Base-by-base conservation (phyloP, 257 asterid species). In the Nyctanthes arbortristis region DNA sequence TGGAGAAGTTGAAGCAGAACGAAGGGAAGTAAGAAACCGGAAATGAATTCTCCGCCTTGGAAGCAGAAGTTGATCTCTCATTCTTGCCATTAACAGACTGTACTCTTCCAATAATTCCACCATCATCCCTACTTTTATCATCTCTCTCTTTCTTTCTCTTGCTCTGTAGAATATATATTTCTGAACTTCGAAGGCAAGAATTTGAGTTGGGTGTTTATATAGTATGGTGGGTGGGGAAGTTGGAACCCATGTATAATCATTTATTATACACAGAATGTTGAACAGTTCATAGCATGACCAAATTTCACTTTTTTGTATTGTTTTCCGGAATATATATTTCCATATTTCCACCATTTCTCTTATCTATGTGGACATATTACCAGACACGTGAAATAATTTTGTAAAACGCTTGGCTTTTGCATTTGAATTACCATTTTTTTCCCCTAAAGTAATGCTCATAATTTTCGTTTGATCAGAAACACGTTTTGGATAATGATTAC, bases 101-200 rank as follows among this genome's bases (percentile, higher is more conserved):
- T 84, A 91, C 63, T 89, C 93, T 73, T 84, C 89, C 80, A 91
- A 55, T 6, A 91, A 66, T 68, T 77, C 93, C 68, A 84, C 88
- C 90, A 91, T 84, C 67, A 72, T 86, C 64, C 96, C 93, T 0
- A 91, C 75, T 69, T 83, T 83, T 10, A 91, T 83, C 97, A 91
- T 91, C 75, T 55, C 2, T 77, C 55, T 39, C 0, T 61, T 49
- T 35, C 62, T 30, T 20, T 40, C 6, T 11, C 35, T 40, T 36
- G 32, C 70, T 66, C 66, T 43, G 60, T 49, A 34, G 31, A 2
- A 60, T 16, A 31, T 14, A 12, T 0, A 37, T 4, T 2, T 13
- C 9, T 5, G 32, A 43, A 62, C 12, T 25, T 39, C 1, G 7
- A 18, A 36, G 47, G 52, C 52, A 39, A 56, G 56, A 61, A 28